Base-by-base conservation (phyloP, 352 stramenopile genomes). In the Aphanomyces euteiches region DNA sequence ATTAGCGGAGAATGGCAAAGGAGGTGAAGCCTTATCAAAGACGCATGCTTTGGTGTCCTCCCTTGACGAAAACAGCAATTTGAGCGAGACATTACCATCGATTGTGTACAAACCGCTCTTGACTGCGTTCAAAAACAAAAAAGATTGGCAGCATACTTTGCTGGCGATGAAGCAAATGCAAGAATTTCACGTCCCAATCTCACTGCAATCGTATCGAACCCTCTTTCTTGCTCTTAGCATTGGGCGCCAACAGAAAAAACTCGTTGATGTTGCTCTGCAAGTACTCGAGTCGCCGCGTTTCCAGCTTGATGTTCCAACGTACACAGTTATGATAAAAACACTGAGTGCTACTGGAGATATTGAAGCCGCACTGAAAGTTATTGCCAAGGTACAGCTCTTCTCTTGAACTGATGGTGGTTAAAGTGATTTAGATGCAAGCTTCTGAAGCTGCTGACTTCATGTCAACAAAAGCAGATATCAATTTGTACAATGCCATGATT, bases 101-200 rank as follows among this genome's bases (percentile, higher is more conserved):
- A 36, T 54, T 6, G 65, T 78, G 4, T 90, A 90, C 59, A 79
- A 87, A 45, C 77, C 81, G 47, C 54, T 92, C 57, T 59, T 92
- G 45, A 77, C 76, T 7, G 77, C 82, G 19, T 74, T 90, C 40
- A 89, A 90, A 48, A 38, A 67, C 4, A 77, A 85, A 54, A 73
- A 79, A n/a, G 83, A 92, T 76, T 90, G 82, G 81, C 76, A 81
- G 21, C 79, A 68, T 47, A 79, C 80, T 1, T 81, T 88, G 39
- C 72, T 76, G 39, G 75, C 74, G 7, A 81, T 92, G 53, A 74
- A 83, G 43, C 81, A 90, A 63, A 90, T 92, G 84, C 78, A 90
- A 64, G 57, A 79, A 45, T 67, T 87, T 34, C 63, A 76, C 15
- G 65, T 90, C 19, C 45, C 76, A 4, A 83, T 84, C 2, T 74